These are phyloP conservation scores for Magnaporthiopsis incrustans DNA, from an alignment of 2,329 filamentous ascomycete species.

Conservation along the genomic window DNA sequence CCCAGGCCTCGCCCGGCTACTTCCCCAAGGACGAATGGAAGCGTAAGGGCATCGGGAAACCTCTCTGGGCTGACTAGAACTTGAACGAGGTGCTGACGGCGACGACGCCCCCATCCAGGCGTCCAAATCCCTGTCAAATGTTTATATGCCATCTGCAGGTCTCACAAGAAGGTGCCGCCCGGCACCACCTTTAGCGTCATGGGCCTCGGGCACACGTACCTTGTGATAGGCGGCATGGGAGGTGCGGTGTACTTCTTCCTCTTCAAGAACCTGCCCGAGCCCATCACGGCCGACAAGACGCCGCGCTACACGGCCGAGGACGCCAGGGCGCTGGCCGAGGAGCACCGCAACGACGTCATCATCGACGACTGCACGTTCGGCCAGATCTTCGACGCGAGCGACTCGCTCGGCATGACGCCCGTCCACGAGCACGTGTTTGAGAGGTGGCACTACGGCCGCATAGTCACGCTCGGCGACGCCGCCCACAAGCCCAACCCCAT, in stretches of 20 bases:
- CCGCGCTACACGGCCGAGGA: conserved; percentile 13
- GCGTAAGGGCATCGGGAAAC: too few relatives aligned
- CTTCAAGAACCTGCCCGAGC: conserved; percentile 9
- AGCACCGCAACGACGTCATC: conserved; percentile 8
- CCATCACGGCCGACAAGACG: conserved; percentile 11
- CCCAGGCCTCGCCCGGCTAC: conserved; percentile 8
- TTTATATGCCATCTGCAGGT: conserved; percentile 15
- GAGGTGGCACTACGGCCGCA: conserved; percentile 24
- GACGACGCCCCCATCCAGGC: not conserved
- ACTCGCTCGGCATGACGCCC: conserved; percentile 21
- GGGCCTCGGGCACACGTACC: conserved; percentile 9
- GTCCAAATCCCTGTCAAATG: conserved; percentile 11
- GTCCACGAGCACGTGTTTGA: conserved; percentile 25
- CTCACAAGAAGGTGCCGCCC: conserved; percentile 5
- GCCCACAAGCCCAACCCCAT: conserved; percentile 24
- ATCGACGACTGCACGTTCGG: conserved; percentile 12
- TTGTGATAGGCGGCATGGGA: conserved; percentile 11
- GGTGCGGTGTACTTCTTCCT: conserved; percentile 15
- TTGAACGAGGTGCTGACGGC: too few relatives aligned
- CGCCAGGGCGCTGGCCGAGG: conserved; percentile 5
- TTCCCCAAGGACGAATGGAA: conserved; percentile 9
- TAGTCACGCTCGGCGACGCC: conserved; percentile 24
- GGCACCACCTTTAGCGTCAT: conserved; percentile 7
- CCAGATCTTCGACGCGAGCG: conserved; percentile 8
- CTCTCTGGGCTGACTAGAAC: too few relatives aligned